Percentiles rank a stretch among this genome's conserved stretches.
These are phyloP conservation scores for Calycina herbarum DNA, from an alignment of 2,329 filamentous ascomycete genomes.

Conservation along the genomic window DNA sequence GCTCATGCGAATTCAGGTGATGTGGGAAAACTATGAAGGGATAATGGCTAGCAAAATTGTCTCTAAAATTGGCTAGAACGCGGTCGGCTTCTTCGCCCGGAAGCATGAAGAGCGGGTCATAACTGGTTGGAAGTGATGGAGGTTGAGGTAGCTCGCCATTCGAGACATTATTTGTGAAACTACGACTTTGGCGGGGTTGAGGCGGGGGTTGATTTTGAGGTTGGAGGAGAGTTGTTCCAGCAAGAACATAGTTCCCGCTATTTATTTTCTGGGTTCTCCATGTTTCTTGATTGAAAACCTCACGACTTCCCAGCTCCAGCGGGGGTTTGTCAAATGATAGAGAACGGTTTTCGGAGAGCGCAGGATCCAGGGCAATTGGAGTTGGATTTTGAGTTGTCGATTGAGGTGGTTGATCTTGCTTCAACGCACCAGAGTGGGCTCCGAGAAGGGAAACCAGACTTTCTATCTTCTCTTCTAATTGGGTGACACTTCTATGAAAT, in stretches of 20 bases:
- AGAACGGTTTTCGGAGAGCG: neutral
- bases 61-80: conserved; percentile 20
- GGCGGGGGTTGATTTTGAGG: neutral
- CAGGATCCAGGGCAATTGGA: neutral
- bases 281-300: neutral
- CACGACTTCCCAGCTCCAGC: neutral
- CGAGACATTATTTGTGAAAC: neutral
- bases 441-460: conserved; percentile 28
- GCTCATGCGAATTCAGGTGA: conserved; percentile 16
- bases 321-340: neutral
- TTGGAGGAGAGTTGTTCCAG: neutral
- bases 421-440: conserved; percentile 17
- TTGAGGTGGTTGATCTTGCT: conserved; percentile 11
- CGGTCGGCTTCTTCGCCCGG: conserved; percentile 15
- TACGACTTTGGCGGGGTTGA: neutral
- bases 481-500: conserved; percentile 5
- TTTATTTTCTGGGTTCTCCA: neutral
- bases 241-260: neutral
- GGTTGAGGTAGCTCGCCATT: neutral
- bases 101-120: neutral
- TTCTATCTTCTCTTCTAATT: conserved; percentile 21
- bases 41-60: conserved; percentile 23
- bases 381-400: conserved; percentile 8
- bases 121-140: neutral
- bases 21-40: conserved; percentile 26